These are phyloP conservation scores for Candida coquimbonensis DNA, from an alignment of 805 yeast species.

Conservation along the genomic window DNA sequence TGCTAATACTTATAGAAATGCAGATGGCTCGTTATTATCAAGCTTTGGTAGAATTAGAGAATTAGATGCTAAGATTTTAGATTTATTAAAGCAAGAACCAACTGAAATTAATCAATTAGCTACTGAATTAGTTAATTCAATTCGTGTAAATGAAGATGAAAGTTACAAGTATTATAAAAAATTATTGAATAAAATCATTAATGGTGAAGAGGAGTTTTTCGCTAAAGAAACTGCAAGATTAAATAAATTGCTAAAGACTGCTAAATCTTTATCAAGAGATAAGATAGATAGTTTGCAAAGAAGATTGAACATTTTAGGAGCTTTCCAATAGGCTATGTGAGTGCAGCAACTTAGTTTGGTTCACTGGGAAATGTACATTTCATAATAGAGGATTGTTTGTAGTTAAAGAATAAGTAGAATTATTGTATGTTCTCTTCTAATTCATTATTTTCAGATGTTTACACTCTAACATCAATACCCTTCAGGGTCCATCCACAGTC, in stretches of 20 bases:
- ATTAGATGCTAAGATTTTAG: slow-evolving; percentile 17
- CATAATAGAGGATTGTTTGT: too few relatives aligned
- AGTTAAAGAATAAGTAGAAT: too few relatives aligned
- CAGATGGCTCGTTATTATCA: slow-evolving; percentile 29
- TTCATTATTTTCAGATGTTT: too few relatives aligned
- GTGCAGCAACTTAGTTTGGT: too few relatives aligned
- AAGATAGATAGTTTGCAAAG: slow-evolving; percentile 43
- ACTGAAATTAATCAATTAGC: slow-evolving; percentile 20
- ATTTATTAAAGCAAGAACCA: slow-evolving; percentile 21
- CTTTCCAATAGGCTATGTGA: not conserved
- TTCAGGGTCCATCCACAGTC: too few relatives aligned
- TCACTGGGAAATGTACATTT: too few relatives aligned
- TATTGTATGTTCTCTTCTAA: too few relatives aligned
- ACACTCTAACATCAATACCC: too few relatives aligned
- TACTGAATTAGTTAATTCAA: slow-evolving; percentile 24
- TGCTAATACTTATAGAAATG: slow-evolving; percentile 28
- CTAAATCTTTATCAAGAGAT: slow-evolving; percentile 28
- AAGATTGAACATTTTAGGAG: slow-evolving; percentile 40
- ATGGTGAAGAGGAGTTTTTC: slow-evolving; percentile 37
- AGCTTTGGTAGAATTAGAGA: slow-evolving; percentile 23
- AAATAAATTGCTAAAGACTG: slow-evolving; percentile 28
- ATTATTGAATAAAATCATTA: slow-evolving; percentile 36
- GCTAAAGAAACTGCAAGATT: slow-evolving; percentile 38
- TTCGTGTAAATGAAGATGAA: slow-evolving; percentile 12
- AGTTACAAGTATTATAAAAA: slow-evolving; percentile 40